Conservation (phyloP, 495 filamentous ascomycete species). For the Chaetomium cochliodes region DNA sequence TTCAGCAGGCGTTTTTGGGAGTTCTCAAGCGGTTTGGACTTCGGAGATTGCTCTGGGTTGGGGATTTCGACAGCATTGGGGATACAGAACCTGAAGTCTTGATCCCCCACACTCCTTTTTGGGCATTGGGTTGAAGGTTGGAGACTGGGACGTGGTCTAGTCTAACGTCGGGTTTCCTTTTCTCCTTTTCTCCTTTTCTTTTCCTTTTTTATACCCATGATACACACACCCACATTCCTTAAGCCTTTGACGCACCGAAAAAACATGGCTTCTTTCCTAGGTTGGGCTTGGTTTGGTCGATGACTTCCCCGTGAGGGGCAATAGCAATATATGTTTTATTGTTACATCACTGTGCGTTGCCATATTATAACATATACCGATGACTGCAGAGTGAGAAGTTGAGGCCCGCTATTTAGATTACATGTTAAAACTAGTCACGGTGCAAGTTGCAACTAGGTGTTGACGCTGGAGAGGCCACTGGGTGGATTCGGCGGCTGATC, state of each 20-base stretch:
- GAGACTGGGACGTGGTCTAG: neutral
- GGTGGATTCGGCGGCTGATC: neutral
- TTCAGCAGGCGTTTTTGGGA: too few species aligned
- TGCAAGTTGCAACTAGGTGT: neutral
- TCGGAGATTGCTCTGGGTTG: neutral
- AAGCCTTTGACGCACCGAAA: neutral
- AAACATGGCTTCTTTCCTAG: neutral
- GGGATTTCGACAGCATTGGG: neutral
- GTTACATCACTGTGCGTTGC: neutral
- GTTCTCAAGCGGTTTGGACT: neutral
- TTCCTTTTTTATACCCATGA: slow-evolving; percentile 2
- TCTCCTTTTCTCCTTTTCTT: too few species aligned
- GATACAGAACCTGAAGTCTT: neutral
- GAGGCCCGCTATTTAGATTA: too few species aligned
- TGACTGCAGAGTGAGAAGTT: too few species aligned
- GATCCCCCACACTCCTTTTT: slow-evolving; percentile 10
- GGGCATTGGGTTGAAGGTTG: neutral
- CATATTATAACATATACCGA: neutral
- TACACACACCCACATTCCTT: slow-evolving; percentile 17
- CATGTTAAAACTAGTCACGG: too few species aligned
- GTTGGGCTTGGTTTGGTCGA: neutral
- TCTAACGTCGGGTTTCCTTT: neutral
- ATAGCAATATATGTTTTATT: neutral
- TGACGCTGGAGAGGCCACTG: neutral
- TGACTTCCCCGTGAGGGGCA: neutral